Evolutionary conservation across 1,284 basidiomycete species (phyloP), one percentile per base, ranked within the genome.

Genomic region (Irpex sp.): DNA sequence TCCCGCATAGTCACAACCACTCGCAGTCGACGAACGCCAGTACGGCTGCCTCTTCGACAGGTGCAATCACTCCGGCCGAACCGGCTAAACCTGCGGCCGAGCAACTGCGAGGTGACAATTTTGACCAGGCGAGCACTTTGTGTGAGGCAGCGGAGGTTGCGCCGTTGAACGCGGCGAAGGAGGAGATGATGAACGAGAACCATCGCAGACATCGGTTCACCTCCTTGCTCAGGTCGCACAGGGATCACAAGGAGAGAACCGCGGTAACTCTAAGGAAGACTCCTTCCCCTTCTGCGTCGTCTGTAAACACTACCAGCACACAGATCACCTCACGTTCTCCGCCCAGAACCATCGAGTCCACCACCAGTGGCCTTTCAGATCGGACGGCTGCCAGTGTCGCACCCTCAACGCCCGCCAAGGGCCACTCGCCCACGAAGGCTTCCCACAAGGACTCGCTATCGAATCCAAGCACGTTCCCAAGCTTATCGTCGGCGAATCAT

Each of bases 401-500:
- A 19, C 64, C 36, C 51, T 64, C 26, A 63, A 38, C 59, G 7
- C 58, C 55, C 47, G 61, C 58, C 34, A 64, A 67, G 63, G 62
- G 48, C 37, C 58, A 52, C 6, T 58, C 65, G n/a, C 62, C 57
- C 49, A 49, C 40, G 49, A 60, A 57, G 62, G 64, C 58, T 65
- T 65, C 31, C 56, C 62, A 52, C 56, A 57, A 7, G 62, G 51
- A 37, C 57, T 62, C 49, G 55, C 57, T 49, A 59, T 64, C 61
- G 60, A 65, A 44, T 15, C n/a, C 51, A 19, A 58, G 34, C 36
- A 38, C 59, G 56, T 66, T 74, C 58, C 69, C 71, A 31, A 76
- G 76, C 21, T 82, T 94, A 26, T 88, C 89, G 31, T 86, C 90
- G 65, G 93, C 91, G 0, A 94, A 92, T 0, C 93, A 98, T 64